These are phyloP conservation scores for Penicillium dipodomyicola DNA, from an alignment of 495 filamentous ascomycete genomes.

Conservation along the genomic window DNA sequence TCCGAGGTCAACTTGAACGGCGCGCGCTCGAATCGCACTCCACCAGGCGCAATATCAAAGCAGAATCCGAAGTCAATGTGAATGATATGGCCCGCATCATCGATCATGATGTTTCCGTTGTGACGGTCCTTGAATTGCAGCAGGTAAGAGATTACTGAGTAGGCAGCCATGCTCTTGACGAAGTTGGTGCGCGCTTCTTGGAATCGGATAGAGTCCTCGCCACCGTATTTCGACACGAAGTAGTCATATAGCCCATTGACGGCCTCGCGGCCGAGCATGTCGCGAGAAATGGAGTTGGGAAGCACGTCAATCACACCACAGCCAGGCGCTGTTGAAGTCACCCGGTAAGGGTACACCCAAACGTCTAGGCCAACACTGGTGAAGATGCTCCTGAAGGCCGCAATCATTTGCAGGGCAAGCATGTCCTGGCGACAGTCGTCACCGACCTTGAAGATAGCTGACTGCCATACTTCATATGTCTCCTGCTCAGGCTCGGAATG, in stretches of 20 bases:
- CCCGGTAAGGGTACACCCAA: slow-evolving; percentile 94
- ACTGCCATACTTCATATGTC: slow-evolving; percentile 93
- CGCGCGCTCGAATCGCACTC: slow-evolving; percentile 93
- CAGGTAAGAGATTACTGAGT: slow-evolving; percentile 95
- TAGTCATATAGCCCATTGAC: slow-evolving; percentile 98
- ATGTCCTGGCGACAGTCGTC: slow-evolving; percentile 98
- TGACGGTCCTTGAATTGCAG: slow-evolving; percentile 99
- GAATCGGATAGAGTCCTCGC: slow-evolving; percentile 89
- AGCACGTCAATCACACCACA: slow-evolving; percentile 98
- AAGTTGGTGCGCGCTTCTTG: slow-evolving; percentile 96
- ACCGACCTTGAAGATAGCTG: slow-evolving; percentile 99
- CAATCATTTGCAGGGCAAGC: slow-evolving; percentile 94
- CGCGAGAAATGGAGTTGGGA: slow-evolving; percentile 94
- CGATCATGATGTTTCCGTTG: slow-evolving; percentile 99
- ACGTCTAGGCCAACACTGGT: slow-evolving; percentile 91
- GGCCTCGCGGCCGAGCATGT: slow-evolving; percentile 97
- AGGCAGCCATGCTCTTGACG: slow-evolving; percentile 99
- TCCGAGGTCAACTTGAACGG: slow-evolving; percentile 97
- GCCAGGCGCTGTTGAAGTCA: slow-evolving; percentile 96
- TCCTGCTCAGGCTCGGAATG: slow-evolving; percentile 40
- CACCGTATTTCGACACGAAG: slow-evolving; percentile 94
- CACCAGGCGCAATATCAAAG: slow-evolving; percentile 97
- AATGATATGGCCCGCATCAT: slow-evolving; percentile 93
- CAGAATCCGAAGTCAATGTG: slow-evolving; percentile 99
- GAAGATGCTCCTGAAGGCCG: slow-evolving; percentile 95